Evolutionary conservation across 371 early-diverging fungal species (phyloP).

Genomic region (Syncephalis fuscata): DNA sequence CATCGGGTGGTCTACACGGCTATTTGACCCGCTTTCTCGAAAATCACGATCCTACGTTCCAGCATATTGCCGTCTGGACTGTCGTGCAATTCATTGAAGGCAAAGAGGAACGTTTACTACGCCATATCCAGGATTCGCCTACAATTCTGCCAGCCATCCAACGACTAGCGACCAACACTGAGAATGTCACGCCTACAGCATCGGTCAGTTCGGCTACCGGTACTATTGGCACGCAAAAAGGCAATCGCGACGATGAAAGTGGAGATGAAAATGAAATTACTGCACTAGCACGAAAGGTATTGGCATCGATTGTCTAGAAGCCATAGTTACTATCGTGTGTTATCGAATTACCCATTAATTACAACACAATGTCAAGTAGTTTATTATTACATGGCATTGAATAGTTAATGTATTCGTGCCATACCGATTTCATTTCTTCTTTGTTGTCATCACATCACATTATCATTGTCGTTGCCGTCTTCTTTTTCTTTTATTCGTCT

Average conservation of each 20-base stretch:
- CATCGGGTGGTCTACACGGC: constrained; percentile 46
- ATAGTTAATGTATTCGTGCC: no score
- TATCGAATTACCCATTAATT: no score
- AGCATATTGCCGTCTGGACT: constrained; percentile 84
- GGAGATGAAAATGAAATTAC: not conserved
- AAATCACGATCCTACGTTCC: constrained; percentile 49
- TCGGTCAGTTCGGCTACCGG: not conserved
- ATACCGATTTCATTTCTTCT: no score
- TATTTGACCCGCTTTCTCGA: constrained; percentile 59
- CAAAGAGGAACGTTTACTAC: not conserved
- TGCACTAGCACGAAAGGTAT: not conserved
- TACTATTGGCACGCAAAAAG: not conserved
- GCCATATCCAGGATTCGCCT: not conserved
- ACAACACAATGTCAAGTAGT: no score
- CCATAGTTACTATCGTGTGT: no score
- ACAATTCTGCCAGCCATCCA: not conserved
- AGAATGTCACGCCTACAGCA: not conserved
- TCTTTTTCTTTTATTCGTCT: no score
- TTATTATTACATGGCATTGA: no score
- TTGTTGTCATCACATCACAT: no score
- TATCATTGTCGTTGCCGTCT: no score
- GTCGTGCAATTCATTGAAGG: constrained; percentile 43
- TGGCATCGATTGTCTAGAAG: not conserved
- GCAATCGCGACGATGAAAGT: not conserved
- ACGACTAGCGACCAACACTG: not conserved